Percentiles rank a stretch among this genome's conserved stretches.
These are phyloP conservation scores for Lichina pygmaea DNA, from an alignment of 495 filamentous ascomycete genomes.

Conservation along the genomic window DNA sequence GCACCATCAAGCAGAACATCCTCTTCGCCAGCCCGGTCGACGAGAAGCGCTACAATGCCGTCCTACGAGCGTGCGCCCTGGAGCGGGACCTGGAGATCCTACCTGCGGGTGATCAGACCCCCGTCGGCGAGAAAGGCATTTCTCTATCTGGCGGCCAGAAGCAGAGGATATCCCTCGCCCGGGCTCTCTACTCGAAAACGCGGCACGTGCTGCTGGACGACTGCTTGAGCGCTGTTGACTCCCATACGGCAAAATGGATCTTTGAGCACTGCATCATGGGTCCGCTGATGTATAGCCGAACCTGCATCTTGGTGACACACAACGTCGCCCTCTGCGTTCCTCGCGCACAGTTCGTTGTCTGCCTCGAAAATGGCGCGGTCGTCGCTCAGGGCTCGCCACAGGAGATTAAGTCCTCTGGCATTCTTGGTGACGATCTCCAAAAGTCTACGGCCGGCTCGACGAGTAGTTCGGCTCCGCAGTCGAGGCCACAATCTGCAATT, in stretches of 20 bases:
- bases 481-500: slow-evolving; percentile 21
- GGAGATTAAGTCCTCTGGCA: slow-evolving; percentile 58
- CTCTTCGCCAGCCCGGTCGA: slow-evolving; percentile 67
- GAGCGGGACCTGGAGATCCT: slow-evolving; percentile 81
- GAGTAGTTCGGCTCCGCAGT: slow-evolving; percentile 36
- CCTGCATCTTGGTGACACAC: slow-evolving; percentile 93
- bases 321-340: slow-evolving; percentile 71
- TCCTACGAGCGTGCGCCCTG: slow-evolving; percentile 77
- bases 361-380: slow-evolving; percentile 68
- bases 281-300: slow-evolving; percentile 64
- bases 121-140: slow-evolving; percentile 95
- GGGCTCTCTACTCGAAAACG: slow-evolving; percentile 80
- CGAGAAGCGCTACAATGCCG: slow-evolving; percentile 60
- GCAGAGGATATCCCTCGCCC: slow-evolving; percentile 83
- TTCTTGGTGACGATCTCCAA: slow-evolving; percentile 55
- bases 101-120: slow-evolving; percentile 73
- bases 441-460: slow-evolving; percentile 45
- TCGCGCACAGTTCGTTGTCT: slow-evolving; percentile 48
- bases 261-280: slow-evolving; percentile 81
- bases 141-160: slow-evolving; percentile 94
- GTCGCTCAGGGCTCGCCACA: slow-evolving; percentile 45
- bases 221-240: slow-evolving; percentile 94
- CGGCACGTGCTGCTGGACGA: slow-evolving; percentile 81
- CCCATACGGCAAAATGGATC: slow-evolving; percentile 95
- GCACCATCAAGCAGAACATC: slow-evolving; percentile 89